Evolutionary conservation across 2,329 filamentous ascomycete genomes (phyloP).

Genomic region (Chaetomium globosum): DNA sequence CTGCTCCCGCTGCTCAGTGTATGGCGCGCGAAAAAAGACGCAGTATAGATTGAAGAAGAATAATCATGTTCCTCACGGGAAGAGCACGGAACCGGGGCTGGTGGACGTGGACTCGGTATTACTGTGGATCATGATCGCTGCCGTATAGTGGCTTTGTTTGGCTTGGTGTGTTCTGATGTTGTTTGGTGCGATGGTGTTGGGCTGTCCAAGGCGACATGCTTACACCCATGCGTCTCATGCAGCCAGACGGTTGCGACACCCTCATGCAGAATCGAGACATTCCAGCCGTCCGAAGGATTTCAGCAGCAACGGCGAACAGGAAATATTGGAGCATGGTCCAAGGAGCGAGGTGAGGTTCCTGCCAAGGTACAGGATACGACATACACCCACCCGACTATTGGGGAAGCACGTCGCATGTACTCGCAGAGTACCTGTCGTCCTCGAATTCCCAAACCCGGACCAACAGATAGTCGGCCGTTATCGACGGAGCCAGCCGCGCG

Average conservation of each 20-base stretch:
- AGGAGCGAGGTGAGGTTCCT: background rate
- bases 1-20: background rate
- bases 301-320: background rate
- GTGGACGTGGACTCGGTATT: conserved; percentile 16
- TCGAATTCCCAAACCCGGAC: background rate
- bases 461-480: background rate
- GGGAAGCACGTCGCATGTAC: conserved; percentile 7
- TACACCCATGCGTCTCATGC: background rate
- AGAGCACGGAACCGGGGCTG: conserved; percentile 2
- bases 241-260: background rate
- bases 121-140: conserved; percentile 8
- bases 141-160: background rate
- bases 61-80: background rate
- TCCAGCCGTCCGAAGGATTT: background rate
- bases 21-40: conserved; percentile 3
- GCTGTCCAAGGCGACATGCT: background rate
- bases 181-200: background rate
- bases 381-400: conserved; percentile 1
- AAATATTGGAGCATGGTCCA: background rate
- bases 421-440: background rate
- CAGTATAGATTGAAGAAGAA: background rate
- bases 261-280: background rate
- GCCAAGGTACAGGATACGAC: conserved; percentile 12
- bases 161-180: background rate
- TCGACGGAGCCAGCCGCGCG: conserved; percentile 6